Evolutionary conservation across 495 filamentous ascomycete genomes (phyloP), one percentile per base, ranked within the genome.

Genomic region (Glarea lozoyensis): DNA sequence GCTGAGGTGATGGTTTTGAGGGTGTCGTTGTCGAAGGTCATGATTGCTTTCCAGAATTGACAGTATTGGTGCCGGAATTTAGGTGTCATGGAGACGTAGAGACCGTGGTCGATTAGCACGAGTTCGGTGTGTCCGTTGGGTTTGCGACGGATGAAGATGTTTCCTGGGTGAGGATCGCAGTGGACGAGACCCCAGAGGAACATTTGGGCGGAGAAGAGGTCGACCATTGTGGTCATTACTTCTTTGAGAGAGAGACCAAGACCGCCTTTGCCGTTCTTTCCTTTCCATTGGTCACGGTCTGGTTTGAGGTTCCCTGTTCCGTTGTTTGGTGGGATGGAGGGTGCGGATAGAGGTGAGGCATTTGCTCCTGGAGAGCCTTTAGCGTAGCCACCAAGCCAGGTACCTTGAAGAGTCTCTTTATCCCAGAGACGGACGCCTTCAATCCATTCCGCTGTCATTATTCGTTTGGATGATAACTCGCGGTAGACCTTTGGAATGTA

Each of bases 361-460:
- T 79, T 76, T 16, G 80, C 82, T 7, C 88, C 88, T 15, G 86
- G 82, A 42, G 81, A 88, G 2, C 83, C 86, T 45, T 75, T 60
- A 10, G 79, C 74, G 67, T 77, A 75, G 16, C 86, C 84, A 17
- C 88, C 88, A 23, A 75, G 58, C 88, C 92, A 96, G 2, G 73
- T 65, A 7, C 68, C 66, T 0, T 74, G 81, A 48, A 95, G 78
- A 15, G 80, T 66, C 2, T 82, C 75, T 51, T 89, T 94, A 47
- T 96, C 88, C 83, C 88, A 94, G 6, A 98, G 68, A 15, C 88
- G 73, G 2, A 94, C 76, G 13, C 90, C 90, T 60, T 98, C 92
- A 38, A 98, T 87, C 92, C 92, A 98, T 57, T 98, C 90, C 1
- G 92, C 86, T 2, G 92, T 94, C 69, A 98, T 81, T 15, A 98